Conservation (phyloP, 2,329 filamentous ascomycete species). For the Metarhizium guizhouense region DNA sequence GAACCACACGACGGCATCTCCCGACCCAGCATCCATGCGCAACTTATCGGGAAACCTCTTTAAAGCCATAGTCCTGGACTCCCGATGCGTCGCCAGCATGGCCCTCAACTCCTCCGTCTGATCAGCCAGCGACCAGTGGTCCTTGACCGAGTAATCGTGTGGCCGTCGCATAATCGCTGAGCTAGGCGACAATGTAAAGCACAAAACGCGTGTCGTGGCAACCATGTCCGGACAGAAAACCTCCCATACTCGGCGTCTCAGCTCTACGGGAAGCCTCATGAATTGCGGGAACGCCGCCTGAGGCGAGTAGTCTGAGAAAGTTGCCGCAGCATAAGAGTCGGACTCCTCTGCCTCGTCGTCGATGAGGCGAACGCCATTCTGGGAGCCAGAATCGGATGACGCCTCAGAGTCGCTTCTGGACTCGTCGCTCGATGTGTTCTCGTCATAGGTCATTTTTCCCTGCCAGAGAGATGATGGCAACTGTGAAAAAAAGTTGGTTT, state of each 20-base stretch:
- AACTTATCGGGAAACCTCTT: conserved; percentile 23
- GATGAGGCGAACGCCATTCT: conserved; percentile 1
- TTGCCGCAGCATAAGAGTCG: background rate
- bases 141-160: conserved; percentile 10
- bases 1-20: conserved; percentile 19
- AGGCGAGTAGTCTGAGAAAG: background rate
- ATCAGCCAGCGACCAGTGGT: conserved; percentile 15
- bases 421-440: background rate
- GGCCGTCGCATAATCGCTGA: conserved; percentile 4
- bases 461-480: background rate
- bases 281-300: conserved; percentile 15
- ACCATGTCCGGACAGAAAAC: conserved; percentile 21
- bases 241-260: conserved; percentile 25
- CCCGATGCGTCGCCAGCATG: conserved; percentile 24
- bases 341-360: conserved; percentile 10
- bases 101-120: conserved; percentile 20
- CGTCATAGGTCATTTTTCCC: background rate
- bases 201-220: conserved; percentile 13
- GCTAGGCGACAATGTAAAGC: conserved; percentile 5
- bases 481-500: background rate
- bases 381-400: background rate
- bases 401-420: conserved; percentile 1
- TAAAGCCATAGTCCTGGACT: conserved; percentile 25
- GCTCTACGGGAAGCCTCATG: conserved; percentile 21
- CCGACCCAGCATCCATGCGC: conserved; percentile 14